phyloP scores from a whole-genome alignment of 768 basidiomycete genomes.

The Suillus subalutaceus region DNA sequence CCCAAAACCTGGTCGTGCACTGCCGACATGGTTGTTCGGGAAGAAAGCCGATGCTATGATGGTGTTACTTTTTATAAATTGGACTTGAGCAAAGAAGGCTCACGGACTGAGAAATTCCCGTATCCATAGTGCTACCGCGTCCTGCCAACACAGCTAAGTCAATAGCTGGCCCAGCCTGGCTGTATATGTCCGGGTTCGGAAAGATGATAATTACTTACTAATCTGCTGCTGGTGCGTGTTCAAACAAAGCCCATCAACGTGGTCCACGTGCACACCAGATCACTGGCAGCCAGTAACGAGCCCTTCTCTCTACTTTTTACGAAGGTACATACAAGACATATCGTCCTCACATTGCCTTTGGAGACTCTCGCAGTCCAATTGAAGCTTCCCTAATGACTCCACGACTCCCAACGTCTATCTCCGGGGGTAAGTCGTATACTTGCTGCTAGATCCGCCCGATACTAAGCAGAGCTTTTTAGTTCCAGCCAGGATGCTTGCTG shows the following conservation, averaged over 20 bases:
- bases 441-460: background rate
- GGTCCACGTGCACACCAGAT: background rate
- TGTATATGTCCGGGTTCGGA: too few species aligned
- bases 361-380: background rate
- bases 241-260: background rate
- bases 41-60: background rate
- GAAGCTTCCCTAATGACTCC: background rate
- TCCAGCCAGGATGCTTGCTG: background rate
- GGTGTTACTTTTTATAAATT: background rate
- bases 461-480: constrained; percentile 7
- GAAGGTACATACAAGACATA: background rate
- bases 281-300: background rate
- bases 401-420: background rate
- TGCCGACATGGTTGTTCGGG: constrained; percentile 10
- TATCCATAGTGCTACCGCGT: background rate
- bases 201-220: too few species aligned
- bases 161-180: too few species aligned
- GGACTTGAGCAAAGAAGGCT: background rate
- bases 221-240: background rate
- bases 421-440: background rate
- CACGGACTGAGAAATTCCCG: background rate
- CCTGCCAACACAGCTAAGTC: too few species aligned
- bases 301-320: background rate
- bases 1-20: constrained; percentile 17
- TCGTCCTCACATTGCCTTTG: background rate